Evolutionary conservation across 441 rosid species (phyloP).

Genomic region (Theobroma grandiflorum): DNA sequence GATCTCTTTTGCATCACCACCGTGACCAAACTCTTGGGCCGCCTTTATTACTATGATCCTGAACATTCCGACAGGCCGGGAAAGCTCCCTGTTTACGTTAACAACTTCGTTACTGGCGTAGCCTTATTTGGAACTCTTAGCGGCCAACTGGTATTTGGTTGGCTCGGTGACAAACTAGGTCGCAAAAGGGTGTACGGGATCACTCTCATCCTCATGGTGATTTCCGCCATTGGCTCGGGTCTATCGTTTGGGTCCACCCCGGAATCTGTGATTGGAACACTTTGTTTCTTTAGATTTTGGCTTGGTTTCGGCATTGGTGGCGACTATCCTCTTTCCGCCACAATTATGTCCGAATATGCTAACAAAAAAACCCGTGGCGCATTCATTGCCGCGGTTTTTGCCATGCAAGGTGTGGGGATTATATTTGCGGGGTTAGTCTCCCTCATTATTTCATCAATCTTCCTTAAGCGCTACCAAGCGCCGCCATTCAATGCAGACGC

Average conservation of each 20-base stretch:
- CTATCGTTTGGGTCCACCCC: conserved; percentile 58
- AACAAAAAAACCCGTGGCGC: conserved; percentile 73
- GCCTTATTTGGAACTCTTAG: conserved; percentile 68
- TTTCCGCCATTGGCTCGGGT: conserved; percentile 65
- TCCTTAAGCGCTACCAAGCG: conserved; percentile 17
- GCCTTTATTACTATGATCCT: conserved; percentile 59
- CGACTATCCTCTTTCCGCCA: conserved; percentile 79
- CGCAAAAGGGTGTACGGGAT: conserved; percentile 67
- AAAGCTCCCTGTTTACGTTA: conserved; percentile 43
- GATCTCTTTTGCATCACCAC: conserved; percentile 75
- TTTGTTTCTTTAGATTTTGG: conserved; percentile 86
- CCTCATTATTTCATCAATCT: conserved; percentile 42
- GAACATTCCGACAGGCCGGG: conserved; percentile 37
- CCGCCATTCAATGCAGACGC: not conserved
- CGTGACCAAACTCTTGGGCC: conserved; percentile 74
- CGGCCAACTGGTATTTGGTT: conserved; percentile 73
- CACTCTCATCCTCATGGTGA: conserved; percentile 65
- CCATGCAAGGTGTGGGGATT: conserved; percentile 82
- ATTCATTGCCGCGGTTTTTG: conserved; percentile 75
- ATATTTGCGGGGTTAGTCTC: conserved; percentile 69
- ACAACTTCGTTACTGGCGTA: conserved; percentile 61
- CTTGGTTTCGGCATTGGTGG: conserved; percentile 84
- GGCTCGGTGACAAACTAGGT: conserved; percentile 76
- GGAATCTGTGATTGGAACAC: conserved; percentile 59
- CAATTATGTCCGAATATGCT: conserved; percentile 80